A percentile compares a stretch with the other conserved stretches of the same genome.
These are phyloP conservation scores for Ophiocordyceps robertsii DNA, from an alignment of 2,329 filamentous ascomycete genomes.

Conservation along the genomic window DNA sequence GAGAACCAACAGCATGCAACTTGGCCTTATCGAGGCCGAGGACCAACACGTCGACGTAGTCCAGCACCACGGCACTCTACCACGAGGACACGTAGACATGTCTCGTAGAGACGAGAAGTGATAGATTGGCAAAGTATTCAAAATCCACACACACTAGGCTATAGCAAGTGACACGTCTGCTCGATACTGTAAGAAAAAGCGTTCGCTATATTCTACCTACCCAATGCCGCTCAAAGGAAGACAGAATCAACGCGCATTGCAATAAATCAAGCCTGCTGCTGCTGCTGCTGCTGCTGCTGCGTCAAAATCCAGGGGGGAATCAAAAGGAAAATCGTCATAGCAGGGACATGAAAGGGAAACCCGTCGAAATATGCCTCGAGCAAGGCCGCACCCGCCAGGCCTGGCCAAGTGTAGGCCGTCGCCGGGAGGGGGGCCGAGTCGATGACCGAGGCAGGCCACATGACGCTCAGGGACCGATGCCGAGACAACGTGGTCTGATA, in stretches of 20 bases:
- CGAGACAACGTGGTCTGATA: neutral
- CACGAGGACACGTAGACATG: too few species aligned
- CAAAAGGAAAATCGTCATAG: neutral
- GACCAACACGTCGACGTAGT: too few species aligned
- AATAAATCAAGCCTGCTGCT: neutral
- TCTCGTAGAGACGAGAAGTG: too few species aligned
- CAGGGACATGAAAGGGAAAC: neutral
- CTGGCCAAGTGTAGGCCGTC: neutral
- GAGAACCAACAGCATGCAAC: too few species aligned
- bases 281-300: neutral
- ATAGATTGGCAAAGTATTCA: too few species aligned
- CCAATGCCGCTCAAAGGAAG: conserved; percentile 2
- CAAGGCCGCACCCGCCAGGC: neutral
- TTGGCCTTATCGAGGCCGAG: too few species aligned
- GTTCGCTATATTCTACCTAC: conserved; percentile 1
- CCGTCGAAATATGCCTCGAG: neutral
- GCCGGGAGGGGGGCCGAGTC: neutral
- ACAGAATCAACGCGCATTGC: neutral
- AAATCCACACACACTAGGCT: too few species aligned
- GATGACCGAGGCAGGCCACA: neutral
- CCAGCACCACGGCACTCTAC: too few species aligned
- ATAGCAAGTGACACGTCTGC: too few species aligned
- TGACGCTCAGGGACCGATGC: neutral
- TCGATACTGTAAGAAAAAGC: neutral
- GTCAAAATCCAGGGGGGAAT: neutral